These are phyloP conservation scores for Solidago caesia DNA, from an alignment of 129 eudicot species.

Conservation along the genomic window DNA sequence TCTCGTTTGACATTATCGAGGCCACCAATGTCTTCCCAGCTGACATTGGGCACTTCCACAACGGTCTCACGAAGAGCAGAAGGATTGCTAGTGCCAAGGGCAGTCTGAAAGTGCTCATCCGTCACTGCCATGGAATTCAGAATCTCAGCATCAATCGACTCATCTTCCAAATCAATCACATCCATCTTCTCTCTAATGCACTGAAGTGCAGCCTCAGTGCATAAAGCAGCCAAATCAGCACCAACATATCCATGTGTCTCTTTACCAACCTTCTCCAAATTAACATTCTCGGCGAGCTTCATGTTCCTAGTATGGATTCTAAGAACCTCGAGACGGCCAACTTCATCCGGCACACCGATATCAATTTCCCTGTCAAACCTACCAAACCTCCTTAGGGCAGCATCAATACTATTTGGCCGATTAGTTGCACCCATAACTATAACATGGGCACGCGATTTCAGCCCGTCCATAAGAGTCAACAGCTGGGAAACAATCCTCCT, in stretches of 20 bases:
- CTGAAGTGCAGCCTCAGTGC: slow-evolving; percentile 75
- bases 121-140: slow-evolving; percentile 69
- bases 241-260: slow-evolving; percentile 96
- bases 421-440: slow-evolving; percentile 95
- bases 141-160: slow-evolving; percentile 66
- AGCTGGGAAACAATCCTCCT: slow-evolving; percentile 90
- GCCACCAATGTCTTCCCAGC: slow-evolving; percentile 72
- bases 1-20: slow-evolving; percentile 90
- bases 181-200: slow-evolving; percentile 79
- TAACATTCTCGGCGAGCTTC: slow-evolving; percentile 87
- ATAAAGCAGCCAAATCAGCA: slow-evolving; percentile 88
- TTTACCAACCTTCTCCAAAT: slow-evolving; percentile 77
- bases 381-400: slow-evolving; percentile 89
- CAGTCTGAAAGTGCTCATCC: slow-evolving; percentile 64
- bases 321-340: slow-evolving; percentile 60
- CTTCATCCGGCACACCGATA: slow-evolving; percentile 63
- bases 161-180: slow-evolving; percentile 66
- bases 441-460: slow-evolving; percentile 84
- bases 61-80: slow-evolving; percentile 74
- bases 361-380: slow-evolving; percentile 63
- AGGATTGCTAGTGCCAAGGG: slow-evolving; percentile 68
- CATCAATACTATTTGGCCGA: slow-evolving; percentile 92
- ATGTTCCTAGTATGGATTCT: slow-evolving; percentile 60
- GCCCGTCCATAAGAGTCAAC: slow-evolving; percentile 85
- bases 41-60: slow-evolving; percentile 78